Conservation (phyloP, 106 monocot genomes). For the Dendrobium huoshanense region DNA sequence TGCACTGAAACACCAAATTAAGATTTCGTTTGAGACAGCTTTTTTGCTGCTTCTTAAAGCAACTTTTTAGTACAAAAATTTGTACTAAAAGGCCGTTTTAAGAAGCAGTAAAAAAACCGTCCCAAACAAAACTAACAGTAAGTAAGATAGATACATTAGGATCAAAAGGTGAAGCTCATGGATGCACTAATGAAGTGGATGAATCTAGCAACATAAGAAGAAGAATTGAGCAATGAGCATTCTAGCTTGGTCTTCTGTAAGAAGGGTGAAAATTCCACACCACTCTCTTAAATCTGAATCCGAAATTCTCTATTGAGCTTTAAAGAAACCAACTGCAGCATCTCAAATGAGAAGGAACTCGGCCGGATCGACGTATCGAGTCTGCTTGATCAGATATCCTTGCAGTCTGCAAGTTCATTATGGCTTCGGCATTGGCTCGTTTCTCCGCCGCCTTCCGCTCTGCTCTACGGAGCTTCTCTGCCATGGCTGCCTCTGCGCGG, state of each 20-base stretch:
- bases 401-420: slow-evolving; percentile 31
- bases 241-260: neutral
- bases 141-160: too few relatives aligned
- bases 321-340: slow-evolving; percentile 53
- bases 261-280: neutral
- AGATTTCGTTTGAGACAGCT: too few relatives aligned
- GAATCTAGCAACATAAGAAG: neutral
- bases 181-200: neutral
- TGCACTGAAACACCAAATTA: too few relatives aligned
- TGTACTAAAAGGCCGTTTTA: too few relatives aligned
- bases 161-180: too few relatives aligned
- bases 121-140: too few relatives aligned
- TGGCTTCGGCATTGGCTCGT: slow-evolving; percentile 43
- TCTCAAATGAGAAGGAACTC: slow-evolving; percentile 19
- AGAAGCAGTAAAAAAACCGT: too few relatives aligned
- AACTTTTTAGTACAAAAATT: too few relatives aligned
- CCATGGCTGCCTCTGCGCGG: slow-evolving; percentile 39
- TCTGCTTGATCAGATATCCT: slow-evolving; percentile 38
- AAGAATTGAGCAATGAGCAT: neutral
- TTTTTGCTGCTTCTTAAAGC: too few relatives aligned
- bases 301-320: neutral
- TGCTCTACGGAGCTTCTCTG: slow-evolving; percentile 23
- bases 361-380: slow-evolving; percentile 41
- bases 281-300: neutral
- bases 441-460: slow-evolving; percentile 37